Evolutionary conservation across 768 basidiomycete genomes (phyloP), one percentile per base, ranked within the genome.

Genomic region (Lactarius hatsudake): DNA sequence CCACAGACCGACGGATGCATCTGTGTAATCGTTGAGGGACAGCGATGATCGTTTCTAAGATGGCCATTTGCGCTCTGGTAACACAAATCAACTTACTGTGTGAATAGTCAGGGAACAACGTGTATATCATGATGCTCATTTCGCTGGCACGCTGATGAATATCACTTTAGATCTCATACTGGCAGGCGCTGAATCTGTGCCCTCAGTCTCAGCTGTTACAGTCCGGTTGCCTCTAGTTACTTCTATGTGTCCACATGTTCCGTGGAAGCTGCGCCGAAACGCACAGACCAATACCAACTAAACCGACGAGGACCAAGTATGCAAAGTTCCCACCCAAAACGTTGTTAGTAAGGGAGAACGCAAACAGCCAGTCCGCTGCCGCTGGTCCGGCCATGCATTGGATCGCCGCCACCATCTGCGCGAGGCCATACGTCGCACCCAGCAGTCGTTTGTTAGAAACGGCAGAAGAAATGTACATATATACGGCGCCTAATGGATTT

Each of bases 391-490:
- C 64, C 36, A 77, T 65, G 51, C 80, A 78, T 74, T 76, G 76
- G 67, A 78, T 71, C 42, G 79, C 78, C 42, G 76, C 73, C 42
- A 72, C 66, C 66, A 74, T 71, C 81, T 81, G 74, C 23, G 73
- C 72, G n/a, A 77, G 32, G 64, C 89, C 89, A 68, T 90, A 89
- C 23, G 86, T 87, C 2, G 87, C 83, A 9, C 89, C 89, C 8
- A 90, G 80, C 9, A 86, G 83, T 13, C 83, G 82, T 32, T 81
- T 81, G 62, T 87, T 87, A 2, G 89, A 87, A 0, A 88, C 79
- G 15, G 88, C 80, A 7, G 83, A 84, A 9, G 83, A 80, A 65
- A 91, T 86, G 68, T 85, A 88, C 62, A 90, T 88, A 74, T 88
- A 89, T 26, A 89, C 75, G 56, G 86, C 83, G 28, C 87, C 89